phyloP scores from a whole-genome alignment of 2,329 filamentous ascomycete species.

The Microcera coccophila region DNA sequence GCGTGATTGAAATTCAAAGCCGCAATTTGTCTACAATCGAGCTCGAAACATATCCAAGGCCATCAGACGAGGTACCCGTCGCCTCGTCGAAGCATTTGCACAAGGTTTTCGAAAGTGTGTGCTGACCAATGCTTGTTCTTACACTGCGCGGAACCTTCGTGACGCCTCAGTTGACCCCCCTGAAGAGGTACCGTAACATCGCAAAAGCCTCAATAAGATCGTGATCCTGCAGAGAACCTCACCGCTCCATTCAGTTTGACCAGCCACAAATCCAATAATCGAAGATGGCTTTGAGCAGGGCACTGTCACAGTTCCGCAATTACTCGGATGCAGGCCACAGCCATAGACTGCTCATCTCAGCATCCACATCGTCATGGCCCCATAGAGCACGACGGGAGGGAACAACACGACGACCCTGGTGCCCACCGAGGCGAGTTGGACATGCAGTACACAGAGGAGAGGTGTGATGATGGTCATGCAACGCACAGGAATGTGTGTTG shows the following conservation, averaged over 20 bases:
- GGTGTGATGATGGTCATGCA: too few species aligned
- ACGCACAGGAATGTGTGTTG: not conserved
- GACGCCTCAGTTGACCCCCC: not conserved
- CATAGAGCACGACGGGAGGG: too few species aligned
- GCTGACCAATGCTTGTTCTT: not conserved
- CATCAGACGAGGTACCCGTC: not conserved
- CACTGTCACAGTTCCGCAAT: not conserved
- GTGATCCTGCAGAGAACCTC: not conserved
- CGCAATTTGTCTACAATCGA: not conserved
- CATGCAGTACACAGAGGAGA: too few species aligned
- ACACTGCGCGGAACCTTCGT: not conserved
- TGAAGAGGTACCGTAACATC: not conserved
- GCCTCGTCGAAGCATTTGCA: not conserved
- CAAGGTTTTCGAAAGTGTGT: not conserved
- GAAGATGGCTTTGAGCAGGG: not conserved
- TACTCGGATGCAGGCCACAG: too few species aligned
- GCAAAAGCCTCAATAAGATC: not conserved
- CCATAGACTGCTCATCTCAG: too few species aligned
- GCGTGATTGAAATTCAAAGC: conserved; percentile 1
- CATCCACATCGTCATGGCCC: too few species aligned
- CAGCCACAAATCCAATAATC: not conserved
- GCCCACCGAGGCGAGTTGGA: too few species aligned
- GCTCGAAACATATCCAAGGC: not conserved
- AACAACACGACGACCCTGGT: too few species aligned
- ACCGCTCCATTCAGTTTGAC: not conserved